Percentiles rank a stretch among this genome's conserved stretches.
Conservation (phyloP, 2,329 filamentous ascomycete species). For the Diaporthe sp. region DNA sequence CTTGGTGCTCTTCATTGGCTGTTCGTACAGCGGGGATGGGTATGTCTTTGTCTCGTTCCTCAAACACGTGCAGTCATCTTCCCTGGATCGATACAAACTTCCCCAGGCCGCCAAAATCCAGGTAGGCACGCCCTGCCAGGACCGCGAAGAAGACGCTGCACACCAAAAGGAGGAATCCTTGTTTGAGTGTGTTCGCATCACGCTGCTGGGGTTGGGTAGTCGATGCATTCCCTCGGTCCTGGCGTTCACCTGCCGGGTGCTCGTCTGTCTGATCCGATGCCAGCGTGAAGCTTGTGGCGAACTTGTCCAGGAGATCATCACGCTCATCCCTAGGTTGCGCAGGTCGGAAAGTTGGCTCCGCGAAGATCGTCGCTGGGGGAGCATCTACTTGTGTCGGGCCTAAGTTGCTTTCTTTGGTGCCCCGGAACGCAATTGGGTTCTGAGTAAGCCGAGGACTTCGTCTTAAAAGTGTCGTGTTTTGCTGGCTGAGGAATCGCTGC, state of each 20-base stretch:
- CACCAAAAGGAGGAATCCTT: not conserved
- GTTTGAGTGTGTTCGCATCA: not conserved
- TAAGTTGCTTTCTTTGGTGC: slow-evolving; percentile 42
- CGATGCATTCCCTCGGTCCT: not conserved
- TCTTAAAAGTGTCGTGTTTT: slow-evolving; percentile 66
- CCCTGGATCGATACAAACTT: not conserved
- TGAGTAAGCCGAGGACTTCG: slow-evolving; percentile 60
- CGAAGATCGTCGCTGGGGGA: slow-evolving; percentile 54
- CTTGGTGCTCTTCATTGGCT: not conserved
- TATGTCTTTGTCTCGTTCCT: too few species aligned
- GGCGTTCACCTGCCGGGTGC: not conserved
- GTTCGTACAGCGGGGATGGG: not conserved
- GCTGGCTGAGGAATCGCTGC: slow-evolving; percentile 72
- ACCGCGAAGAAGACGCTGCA: not conserved
- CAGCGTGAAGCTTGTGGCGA: slow-evolving; percentile 60
- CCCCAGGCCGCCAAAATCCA: not conserved
- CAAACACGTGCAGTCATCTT: not conserved
- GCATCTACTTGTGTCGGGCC: slow-evolving; percentile 32
- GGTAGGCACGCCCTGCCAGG: slow-evolving; percentile 11
- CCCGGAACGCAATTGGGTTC: slow-evolving; percentile 61
- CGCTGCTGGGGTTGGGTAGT: not conserved
- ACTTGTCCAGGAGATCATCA: slow-evolving; percentile 59
- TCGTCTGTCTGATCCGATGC: slow-evolving; percentile 2
- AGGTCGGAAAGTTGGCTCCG: slow-evolving; percentile 74
- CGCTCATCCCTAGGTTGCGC: slow-evolving; percentile 55